Evolutionary conservation across 2,329 filamentous ascomycete genomes (phyloP).

Genomic region (Coniosporium tulheliwenetii): DNA sequence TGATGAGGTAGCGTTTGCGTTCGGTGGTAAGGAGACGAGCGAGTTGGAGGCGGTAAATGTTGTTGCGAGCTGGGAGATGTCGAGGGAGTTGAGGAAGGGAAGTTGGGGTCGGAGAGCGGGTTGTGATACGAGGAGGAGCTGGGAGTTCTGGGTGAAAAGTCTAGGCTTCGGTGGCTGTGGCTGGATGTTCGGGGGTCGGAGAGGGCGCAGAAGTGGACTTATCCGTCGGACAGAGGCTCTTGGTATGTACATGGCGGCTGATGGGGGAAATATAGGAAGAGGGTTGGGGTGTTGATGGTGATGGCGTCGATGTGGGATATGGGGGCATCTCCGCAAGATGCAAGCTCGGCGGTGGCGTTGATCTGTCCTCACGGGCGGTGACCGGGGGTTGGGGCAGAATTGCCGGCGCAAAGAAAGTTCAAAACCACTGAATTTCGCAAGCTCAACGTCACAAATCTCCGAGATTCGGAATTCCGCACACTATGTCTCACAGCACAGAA

Average conservation of each 20-base stretch:
- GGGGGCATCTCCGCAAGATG: background rate
- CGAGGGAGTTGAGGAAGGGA: conserved; percentile 41
- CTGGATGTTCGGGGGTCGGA: conserved; percentile 17
- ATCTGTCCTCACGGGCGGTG: too few species aligned
- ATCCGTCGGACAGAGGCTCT: conserved; percentile 17
- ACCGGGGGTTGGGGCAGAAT: too few species aligned
- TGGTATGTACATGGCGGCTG: background rate
- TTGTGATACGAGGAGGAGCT: conserved; percentile 34
- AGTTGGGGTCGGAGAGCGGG: conserved; percentile 43
- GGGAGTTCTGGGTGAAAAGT: conserved; percentile 42
- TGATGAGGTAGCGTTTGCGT: conserved; percentile 51
- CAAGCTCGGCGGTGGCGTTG: too few species aligned
- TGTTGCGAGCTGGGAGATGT: conserved; percentile 23
- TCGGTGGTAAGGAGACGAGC: conserved; percentile 69
- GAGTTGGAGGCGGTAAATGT: conserved; percentile 4
- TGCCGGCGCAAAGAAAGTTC: too few species aligned
- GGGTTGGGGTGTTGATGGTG: background rate
- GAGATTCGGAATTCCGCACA: too few species aligned
- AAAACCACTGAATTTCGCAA: too few species aligned
- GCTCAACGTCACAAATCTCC: too few species aligned
- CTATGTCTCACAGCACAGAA: too few species aligned
- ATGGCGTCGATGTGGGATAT: background rate
- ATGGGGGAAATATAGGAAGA: background rate
- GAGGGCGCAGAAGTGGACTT: conserved; percentile 19
- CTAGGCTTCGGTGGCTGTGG: conserved; percentile 17